Conservation (phyloP, 1,284 basidiomycete genomes). For the Earliella scabrosa region DNA sequence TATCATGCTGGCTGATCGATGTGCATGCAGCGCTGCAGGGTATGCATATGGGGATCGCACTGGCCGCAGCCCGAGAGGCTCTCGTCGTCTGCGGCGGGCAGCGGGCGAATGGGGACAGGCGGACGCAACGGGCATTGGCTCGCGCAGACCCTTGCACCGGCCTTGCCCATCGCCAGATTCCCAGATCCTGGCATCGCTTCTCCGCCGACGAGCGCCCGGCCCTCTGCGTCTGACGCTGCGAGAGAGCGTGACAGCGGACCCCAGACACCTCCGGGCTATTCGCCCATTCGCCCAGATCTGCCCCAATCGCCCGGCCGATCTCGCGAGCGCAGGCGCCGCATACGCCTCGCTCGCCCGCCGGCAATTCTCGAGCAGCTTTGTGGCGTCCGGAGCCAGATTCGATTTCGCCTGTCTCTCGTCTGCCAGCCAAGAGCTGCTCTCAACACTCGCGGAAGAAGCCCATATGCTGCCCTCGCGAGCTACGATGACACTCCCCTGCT, state of each 20-base stretch:
- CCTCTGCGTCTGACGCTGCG: conserved; percentile 1
- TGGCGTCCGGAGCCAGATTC: conserved; percentile 31
- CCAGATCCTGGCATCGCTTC: conserved; percentile 9
- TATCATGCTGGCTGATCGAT: conserved; percentile 24
- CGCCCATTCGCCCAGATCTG: conserved; percentile 18
- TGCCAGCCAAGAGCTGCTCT: not conserved
- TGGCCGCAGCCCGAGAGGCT: too few relatives aligned
- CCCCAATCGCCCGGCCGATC: conserved; percentile 4
- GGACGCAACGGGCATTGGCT: conserved; percentile 15
- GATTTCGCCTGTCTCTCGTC: not conserved
- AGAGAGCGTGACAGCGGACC: conserved; percentile 21
- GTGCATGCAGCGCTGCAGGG: not conserved
- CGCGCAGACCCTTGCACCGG: too few relatives aligned
- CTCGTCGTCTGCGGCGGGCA: too few relatives aligned
- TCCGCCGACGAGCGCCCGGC: conserved; percentile 29
- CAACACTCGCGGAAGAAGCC: conserved; percentile 25
- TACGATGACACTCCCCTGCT: conserved; percentile 3
- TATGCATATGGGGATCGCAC: too few relatives aligned
- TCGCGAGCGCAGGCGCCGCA: not conserved
- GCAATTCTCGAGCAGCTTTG: conserved; percentile 31
- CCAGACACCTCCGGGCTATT: conserved; percentile 30
- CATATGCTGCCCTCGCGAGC: conserved; percentile 11
- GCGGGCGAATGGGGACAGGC: conserved; percentile 6
- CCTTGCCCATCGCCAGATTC: too few relatives aligned
- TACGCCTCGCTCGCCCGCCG: not conserved